phyloP scores from a whole-genome alignment of 148 eudicot species.

The Rhododendron williamsianum region DNA sequence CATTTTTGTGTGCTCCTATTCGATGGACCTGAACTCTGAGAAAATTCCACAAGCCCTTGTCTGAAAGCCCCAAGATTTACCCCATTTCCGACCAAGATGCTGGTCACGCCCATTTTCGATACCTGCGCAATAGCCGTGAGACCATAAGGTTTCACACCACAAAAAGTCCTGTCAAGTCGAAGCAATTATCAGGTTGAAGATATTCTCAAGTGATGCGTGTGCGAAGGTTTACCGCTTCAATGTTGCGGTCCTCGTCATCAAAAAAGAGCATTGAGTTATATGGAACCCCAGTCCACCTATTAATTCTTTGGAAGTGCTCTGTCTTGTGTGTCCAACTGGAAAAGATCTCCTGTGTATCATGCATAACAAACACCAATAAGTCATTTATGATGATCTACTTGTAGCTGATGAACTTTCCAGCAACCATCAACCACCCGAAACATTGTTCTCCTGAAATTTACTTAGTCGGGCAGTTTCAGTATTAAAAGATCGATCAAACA shows the following conservation, averaged over 20 bases:
- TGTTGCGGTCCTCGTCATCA: constrained; percentile 90
- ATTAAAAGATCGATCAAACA: neutral
- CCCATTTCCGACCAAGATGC: constrained; percentile 64
- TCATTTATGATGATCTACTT: neutral
- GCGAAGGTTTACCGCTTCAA: constrained; percentile 45
- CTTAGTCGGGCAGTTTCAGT: neutral
- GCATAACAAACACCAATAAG: neutral
- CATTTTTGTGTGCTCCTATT: neutral
- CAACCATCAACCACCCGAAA: neutral
- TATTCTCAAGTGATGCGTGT: neutral
- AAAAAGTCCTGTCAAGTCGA: neutral
- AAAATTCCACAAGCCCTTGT: constrained; percentile 56
- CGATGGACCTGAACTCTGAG: constrained; percentile 35
- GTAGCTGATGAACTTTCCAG: neutral
- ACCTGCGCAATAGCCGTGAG: constrained; percentile 46
- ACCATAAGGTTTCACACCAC: constrained; percentile 21
- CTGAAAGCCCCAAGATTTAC: constrained; percentile 61
- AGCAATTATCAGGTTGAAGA: neutral
- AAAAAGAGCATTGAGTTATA: constrained; percentile 88
- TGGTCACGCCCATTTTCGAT: constrained; percentile 78
- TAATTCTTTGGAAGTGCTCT: constrained; percentile 85
- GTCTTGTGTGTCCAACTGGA: constrained; percentile 97
- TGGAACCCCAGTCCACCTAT: constrained; percentile 67
- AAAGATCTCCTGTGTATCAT: constrained; percentile 67
- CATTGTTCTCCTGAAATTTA: neutral